Percentiles rank a stretch among this genome's conserved stretches.
Conservation (phyloP, 1,284 basidiomycete genomes). For the Rhizoctonia solani region DNA sequence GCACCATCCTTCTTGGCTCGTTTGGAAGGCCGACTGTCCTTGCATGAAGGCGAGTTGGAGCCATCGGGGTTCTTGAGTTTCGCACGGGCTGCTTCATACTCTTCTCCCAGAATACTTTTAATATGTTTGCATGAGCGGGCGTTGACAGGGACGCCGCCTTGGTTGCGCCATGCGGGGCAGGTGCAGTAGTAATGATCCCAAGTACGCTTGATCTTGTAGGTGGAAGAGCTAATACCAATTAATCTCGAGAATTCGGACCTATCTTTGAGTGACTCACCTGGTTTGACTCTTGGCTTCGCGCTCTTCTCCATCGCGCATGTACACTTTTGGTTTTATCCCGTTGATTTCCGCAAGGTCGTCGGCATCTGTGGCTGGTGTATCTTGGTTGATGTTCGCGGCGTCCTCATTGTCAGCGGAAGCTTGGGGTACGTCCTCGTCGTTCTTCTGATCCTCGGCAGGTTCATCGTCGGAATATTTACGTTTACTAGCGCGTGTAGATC, state of each 20-base stretch:
- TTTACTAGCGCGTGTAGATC: background rate
- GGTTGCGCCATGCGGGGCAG: constrained; percentile 52
- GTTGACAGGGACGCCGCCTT: constrained; percentile 54
- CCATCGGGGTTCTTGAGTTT: constrained; percentile 55
- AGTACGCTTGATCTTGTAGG: constrained; percentile 58
- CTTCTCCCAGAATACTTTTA: constrained; percentile 59
- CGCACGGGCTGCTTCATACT: constrained; percentile 57
- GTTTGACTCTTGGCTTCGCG: constrained; percentile 51
- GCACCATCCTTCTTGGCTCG: constrained; percentile 33
- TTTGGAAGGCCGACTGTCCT: constrained; percentile 36
- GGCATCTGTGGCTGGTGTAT: background rate
- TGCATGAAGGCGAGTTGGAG: constrained; percentile 40
- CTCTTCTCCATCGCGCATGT: constrained; percentile 52
- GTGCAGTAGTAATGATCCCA: constrained; percentile 57
- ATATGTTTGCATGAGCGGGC: constrained; percentile 67
- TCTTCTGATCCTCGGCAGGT: background rate
- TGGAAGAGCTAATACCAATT: constrained; percentile 47
- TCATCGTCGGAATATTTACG: constrained; percentile 21
- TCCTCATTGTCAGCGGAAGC: background rate
- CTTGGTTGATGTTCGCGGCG: background rate
- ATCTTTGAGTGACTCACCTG: constrained; percentile 46
- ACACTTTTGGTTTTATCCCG: constrained; percentile 52
- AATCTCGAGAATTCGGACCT: background rate
- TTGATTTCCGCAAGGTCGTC: constrained; percentile 54
- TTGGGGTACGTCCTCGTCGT: background rate